Evolutionary conservation across 192 early-diverging fungal genomes (phyloP).

Genomic region (Coemansia nantahalensis): DNA sequence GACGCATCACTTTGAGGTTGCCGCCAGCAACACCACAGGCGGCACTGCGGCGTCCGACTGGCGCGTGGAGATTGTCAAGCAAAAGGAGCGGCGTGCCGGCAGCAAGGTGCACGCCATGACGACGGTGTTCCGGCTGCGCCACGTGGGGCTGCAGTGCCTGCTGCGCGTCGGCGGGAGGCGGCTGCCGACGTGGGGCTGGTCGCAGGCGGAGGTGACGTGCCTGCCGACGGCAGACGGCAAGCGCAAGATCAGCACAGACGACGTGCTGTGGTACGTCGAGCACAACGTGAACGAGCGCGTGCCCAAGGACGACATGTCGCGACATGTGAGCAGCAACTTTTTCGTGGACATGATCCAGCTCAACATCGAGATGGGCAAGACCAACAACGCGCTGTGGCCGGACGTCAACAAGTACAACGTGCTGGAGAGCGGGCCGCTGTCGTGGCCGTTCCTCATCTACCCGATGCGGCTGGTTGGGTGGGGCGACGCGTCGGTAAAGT

Average conservation of each 20-base stretch:
- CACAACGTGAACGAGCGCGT: slow-evolving; percentile 36
- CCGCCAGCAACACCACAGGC: slow-evolving; percentile 58
- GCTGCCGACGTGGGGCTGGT: slow-evolving; percentile 88
- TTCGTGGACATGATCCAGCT: slow-evolving; percentile 42
- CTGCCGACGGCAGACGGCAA: slow-evolving; percentile 85
- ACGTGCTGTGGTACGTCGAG: slow-evolving; percentile 57
- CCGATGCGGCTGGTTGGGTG: slow-evolving; percentile 90
- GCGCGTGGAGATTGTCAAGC: slow-evolving; percentile 55
- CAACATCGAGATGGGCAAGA: slow-evolving; percentile 51
- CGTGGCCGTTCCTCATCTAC: slow-evolving; percentile 84
- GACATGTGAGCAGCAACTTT: slow-evolving; percentile 34
- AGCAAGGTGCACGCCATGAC: slow-evolving; percentile 58
- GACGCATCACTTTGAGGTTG: slow-evolving; percentile 64
- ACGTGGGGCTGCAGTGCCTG: slow-evolving; percentile 72
- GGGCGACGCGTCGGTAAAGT: slow-evolving; percentile 69
- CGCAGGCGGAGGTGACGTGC: slow-evolving; percentile 88
- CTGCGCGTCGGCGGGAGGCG: slow-evolving; percentile 66
- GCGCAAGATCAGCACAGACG: slow-evolving; percentile 46
- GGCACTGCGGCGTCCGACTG: slow-evolving; percentile 75
- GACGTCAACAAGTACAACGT: slow-evolving; percentile 54
- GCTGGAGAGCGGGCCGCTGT: slow-evolving; percentile 62
- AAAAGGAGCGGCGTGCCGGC: slow-evolving; percentile 45
- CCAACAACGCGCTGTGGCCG: slow-evolving; percentile 51
- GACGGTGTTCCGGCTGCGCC: slow-evolving; percentile 71
- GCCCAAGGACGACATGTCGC: slow-evolving; percentile 37